These are phyloP conservation scores for Termitomyces eurrhizus DNA, from an alignment of 768 basidiomycete species.

Conservation along the genomic window DNA sequence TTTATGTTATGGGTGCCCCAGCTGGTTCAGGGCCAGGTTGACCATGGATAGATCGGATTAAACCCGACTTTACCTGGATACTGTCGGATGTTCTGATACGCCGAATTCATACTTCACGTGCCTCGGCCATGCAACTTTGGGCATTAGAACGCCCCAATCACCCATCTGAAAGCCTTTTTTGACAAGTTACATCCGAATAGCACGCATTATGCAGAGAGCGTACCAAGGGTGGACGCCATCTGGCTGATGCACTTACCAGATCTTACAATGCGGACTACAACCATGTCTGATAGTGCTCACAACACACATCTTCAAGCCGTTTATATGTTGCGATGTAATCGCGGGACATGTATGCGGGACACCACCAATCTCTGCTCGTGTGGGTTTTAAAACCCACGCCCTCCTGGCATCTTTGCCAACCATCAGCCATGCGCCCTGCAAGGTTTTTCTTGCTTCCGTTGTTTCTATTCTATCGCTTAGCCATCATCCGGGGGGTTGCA, in stretches of 20 bases:
- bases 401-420: background rate
- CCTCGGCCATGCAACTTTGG: background rate
- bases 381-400: background rate
- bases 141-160: background rate
- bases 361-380: background rate
- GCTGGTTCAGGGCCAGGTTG: no score
- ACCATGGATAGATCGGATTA: no score
- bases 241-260: background rate
- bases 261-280: background rate
- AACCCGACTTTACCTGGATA: no score
- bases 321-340: background rate
- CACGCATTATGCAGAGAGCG: background rate
- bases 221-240: background rate
- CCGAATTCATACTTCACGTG: background rate
- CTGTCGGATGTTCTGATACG: background rate
- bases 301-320: background rate
- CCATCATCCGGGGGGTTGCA: background rate
- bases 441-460: background rate
- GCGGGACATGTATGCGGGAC: background rate
- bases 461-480: background rate
- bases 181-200: background rate
- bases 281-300: background rate
- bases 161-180: background rate
- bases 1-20: no score
- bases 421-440: background rate